Conservation (phyloP, 306 rosid species). For the Echinosophora koreensis region DNA sequence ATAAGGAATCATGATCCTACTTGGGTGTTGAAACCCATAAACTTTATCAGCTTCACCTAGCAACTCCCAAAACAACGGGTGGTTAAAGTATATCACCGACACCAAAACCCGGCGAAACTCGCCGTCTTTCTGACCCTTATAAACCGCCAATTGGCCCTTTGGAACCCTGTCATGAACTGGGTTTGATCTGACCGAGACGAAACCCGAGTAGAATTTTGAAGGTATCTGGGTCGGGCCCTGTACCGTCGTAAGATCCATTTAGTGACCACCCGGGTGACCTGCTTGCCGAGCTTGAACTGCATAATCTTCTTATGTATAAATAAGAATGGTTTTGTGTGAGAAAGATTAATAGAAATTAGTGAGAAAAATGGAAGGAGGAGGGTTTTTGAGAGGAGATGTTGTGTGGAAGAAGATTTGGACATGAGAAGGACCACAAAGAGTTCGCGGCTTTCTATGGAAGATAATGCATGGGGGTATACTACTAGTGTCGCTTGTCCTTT, state of each 20-base stretch:
- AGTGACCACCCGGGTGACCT: conserved; percentile 52
- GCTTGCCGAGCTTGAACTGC: conserved; percentile 75
- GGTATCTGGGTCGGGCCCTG: conserved; percentile 46
- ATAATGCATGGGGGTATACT: too few species aligned
- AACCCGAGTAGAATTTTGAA: conserved; percentile 52
- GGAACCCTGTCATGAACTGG: conserved; percentile 58
- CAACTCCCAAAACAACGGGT: conserved; percentile 80
- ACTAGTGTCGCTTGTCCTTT: too few species aligned
- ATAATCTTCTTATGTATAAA: conserved; percentile 38
- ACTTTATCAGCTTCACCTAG: conserved; percentile 77
- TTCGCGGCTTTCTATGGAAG: too few species aligned
- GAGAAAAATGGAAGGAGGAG: background rate
- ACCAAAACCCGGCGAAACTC: conserved; percentile 78
- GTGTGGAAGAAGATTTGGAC: background rate
- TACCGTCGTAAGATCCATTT: conserved; percentile 55
- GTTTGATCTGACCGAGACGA: conserved; percentile 53
- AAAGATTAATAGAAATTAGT: background rate
- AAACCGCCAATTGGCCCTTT: conserved; percentile 87
- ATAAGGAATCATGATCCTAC: conserved; percentile 91
- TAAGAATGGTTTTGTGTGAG: background rate
- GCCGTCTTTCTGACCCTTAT: conserved; percentile 81
- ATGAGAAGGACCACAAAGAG: conserved; percentile 65
- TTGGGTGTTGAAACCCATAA: conserved; percentile 79
- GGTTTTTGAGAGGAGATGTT: background rate
- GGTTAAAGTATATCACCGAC: conserved; percentile 90